Evolutionary conservation across 345 rosid genomes (phyloP).

Genomic region (Hibiscus mutabilis): DNA sequence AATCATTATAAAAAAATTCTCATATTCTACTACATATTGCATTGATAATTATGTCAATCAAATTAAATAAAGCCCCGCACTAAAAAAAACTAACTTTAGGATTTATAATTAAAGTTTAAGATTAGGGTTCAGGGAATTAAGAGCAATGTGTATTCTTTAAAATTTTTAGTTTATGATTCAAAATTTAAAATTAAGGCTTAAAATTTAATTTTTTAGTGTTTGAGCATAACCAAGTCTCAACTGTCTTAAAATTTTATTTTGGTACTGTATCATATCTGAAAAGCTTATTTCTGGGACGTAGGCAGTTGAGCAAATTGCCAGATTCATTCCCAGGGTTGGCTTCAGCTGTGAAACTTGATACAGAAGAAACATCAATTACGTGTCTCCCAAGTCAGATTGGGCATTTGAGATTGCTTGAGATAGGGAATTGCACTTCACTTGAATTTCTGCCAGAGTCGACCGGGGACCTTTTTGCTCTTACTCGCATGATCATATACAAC

Average conservation of each 20-base stretch:
- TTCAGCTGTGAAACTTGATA: conserved; percentile 23
- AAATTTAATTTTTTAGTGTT: too few relatives aligned
- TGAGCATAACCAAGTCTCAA: conserved; percentile 36
- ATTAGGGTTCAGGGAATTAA: too few relatives aligned
- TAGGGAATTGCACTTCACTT: conserved; percentile 19
- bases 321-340: conserved; percentile 37
- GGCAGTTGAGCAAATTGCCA: conserved; percentile 26
- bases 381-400: conserved; percentile 36
- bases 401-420: conserved; percentile 29
- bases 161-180: too few relatives aligned
- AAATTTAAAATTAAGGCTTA: too few relatives aligned
- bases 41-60: too few relatives aligned
- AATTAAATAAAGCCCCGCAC: too few relatives aligned
- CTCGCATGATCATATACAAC: conserved; percentile 17
- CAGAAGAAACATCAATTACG: conserved; percentile 20
- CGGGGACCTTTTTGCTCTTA: conserved; percentile 31
- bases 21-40: too few relatives aligned
- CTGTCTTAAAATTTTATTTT: conserved; percentile 19
- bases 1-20: too few relatives aligned
- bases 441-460: conserved; percentile 33
- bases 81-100: too few relatives aligned
- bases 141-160: too few relatives aligned
- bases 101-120: too few relatives aligned
- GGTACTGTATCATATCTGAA: conserved; percentile 29
- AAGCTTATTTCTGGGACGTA: conserved; percentile 19